Evolutionary conservation across 1,139 yeast species (phyloP).

Genomic region (Blastobotrys persicus): DNA sequence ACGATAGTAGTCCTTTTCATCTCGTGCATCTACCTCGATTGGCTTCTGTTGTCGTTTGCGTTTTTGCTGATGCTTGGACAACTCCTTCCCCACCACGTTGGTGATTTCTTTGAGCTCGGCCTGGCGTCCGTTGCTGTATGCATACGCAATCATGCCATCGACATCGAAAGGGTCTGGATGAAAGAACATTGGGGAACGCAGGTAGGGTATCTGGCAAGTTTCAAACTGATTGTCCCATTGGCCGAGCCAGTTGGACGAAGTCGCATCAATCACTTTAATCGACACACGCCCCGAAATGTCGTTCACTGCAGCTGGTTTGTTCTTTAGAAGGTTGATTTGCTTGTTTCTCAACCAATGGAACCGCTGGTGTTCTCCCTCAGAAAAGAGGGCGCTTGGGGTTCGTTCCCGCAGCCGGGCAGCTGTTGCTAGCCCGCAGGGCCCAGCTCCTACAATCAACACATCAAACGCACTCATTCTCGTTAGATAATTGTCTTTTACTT

Average conservation of each 20-base stretch:
- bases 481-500: slow-evolving; percentile 4
- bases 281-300: slow-evolving; percentile 10
- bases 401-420: slow-evolving; percentile 21
- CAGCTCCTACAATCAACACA: slow-evolving; percentile 21
- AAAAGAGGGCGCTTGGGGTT: slow-evolving; percentile 22
- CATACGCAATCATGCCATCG: slow-evolving; percentile 47
- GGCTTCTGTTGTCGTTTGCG: slow-evolving; percentile 32
- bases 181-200: slow-evolving; percentile 53
- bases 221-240: slow-evolving; percentile 49
- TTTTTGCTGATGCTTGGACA: slow-evolving; percentile 46
- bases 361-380: slow-evolving; percentile 24
- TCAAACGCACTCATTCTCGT: slow-evolving; percentile 15
- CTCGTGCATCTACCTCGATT: slow-evolving; percentile 44
- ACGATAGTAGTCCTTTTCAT: slow-evolving; percentile 48
- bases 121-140: slow-evolving; percentile 39
- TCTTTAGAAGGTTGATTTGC: slow-evolving; percentile 13
- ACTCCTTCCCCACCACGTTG: slow-evolving; percentile 49
- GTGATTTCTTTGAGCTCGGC: slow-evolving; percentile 44
- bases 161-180: slow-evolving; percentile 49
- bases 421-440: slow-evolving; percentile 23
- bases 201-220: slow-evolving; percentile 45
- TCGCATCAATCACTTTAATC: slow-evolving; percentile 19
- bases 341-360: slow-evolving; percentile 23
- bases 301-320: slow-evolving; percentile 10
- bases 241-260: slow-evolving; percentile 33